Evolutionary conservation across 2,329 filamentous ascomycete species (phyloP).

Genomic region (Metarhizium brunneum): DNA sequence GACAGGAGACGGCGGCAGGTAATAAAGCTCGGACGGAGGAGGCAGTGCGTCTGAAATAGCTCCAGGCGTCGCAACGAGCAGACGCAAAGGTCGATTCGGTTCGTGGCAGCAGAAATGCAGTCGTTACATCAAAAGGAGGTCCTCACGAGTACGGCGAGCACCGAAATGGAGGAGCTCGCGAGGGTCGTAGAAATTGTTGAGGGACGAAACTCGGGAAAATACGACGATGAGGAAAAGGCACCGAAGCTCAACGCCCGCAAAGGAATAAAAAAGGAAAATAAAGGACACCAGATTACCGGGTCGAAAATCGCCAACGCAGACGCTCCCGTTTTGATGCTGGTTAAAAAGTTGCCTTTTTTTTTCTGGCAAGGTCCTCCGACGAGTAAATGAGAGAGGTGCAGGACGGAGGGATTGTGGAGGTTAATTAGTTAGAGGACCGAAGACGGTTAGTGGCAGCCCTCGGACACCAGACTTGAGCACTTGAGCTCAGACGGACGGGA

Average conservation of each 20-base stretch:
- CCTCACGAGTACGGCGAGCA: neutral
- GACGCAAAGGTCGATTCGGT: slow-evolving; percentile 1
- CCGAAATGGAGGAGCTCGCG: neutral
- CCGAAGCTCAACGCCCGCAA: slow-evolving; percentile 3
- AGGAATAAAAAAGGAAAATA: slow-evolving; percentile 5
- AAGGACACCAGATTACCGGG: slow-evolving; percentile 4
- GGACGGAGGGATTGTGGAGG: slow-evolving; percentile 7
- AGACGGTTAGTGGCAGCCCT: slow-evolving; percentile 5
- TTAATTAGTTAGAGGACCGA: slow-evolving; percentile 8
- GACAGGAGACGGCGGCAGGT: neutral
- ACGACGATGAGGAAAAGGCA: slow-evolving; percentile 3
- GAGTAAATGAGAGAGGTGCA: slow-evolving; percentile 8
- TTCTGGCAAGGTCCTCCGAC: slow-evolving; percentile 2
- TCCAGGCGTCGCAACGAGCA: neutral
- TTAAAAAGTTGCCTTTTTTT: slow-evolving; percentile 6
- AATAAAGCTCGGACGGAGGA: neutral
- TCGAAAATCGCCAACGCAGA: slow-evolving; percentile 4
- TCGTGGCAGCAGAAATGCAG: neutral
- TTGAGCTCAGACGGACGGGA: neutral
- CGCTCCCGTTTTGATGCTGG: slow-evolving; percentile 5
- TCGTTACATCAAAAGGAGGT: slow-evolving; percentile 3
- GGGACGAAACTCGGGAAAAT: neutral
- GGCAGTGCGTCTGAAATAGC: neutral
- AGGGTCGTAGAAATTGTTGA: slow-evolving; percentile 4
- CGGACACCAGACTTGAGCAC: too few relatives aligned